These are phyloP conservation scores for Aureobasidium sp. DNA, from an alignment of 2,329 filamentous ascomycete genomes.

Conservation along the genomic window DNA sequence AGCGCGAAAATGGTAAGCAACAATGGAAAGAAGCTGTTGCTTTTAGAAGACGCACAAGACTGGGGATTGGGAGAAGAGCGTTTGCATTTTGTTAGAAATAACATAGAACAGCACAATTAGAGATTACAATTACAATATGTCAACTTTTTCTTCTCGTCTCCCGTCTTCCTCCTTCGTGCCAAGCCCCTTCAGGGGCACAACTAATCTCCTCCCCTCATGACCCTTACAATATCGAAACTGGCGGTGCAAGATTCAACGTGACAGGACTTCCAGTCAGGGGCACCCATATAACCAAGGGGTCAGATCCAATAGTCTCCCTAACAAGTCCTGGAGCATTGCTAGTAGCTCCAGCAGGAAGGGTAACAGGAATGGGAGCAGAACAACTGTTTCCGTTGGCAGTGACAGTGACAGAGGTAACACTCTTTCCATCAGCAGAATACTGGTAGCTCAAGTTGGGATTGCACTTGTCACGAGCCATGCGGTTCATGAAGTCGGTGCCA, in stretches of 20 bases:
- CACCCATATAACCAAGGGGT: conserved; percentile 32
- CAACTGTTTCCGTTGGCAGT: conserved; percentile 43
- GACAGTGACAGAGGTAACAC: conserved; percentile 44
- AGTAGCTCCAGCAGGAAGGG: conserved; percentile 39
- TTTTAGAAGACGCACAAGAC: too few relatives aligned
- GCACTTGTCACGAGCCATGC: conserved; percentile 45
- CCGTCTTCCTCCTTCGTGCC: background rate
- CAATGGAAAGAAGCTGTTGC: too few relatives aligned
- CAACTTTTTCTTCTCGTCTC: too few relatives aligned
- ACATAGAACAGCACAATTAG: too few relatives aligned
- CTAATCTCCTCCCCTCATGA: background rate
- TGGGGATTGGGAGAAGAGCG: too few relatives aligned
- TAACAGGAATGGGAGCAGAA: conserved; percentile 45
- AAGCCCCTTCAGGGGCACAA: background rate
- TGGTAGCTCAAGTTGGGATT: conserved; percentile 41
- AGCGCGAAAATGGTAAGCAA: too few relatives aligned
- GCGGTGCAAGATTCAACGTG: conserved; percentile 24
- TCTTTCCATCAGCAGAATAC: conserved; percentile 32
- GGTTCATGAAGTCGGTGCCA: conserved; percentile 42
- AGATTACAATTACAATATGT: too few relatives aligned
- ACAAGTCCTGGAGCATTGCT: conserved; percentile 29
- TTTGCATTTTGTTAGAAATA: too few relatives aligned
- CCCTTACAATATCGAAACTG: conserved; percentile 12
- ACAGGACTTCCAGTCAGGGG: conserved; percentile 28
- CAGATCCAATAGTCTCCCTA: conserved; percentile 45